phyloP scores from a whole-genome alignment of 1,284 basidiomycete species.

The Ustilago xerochloae region DNA sequence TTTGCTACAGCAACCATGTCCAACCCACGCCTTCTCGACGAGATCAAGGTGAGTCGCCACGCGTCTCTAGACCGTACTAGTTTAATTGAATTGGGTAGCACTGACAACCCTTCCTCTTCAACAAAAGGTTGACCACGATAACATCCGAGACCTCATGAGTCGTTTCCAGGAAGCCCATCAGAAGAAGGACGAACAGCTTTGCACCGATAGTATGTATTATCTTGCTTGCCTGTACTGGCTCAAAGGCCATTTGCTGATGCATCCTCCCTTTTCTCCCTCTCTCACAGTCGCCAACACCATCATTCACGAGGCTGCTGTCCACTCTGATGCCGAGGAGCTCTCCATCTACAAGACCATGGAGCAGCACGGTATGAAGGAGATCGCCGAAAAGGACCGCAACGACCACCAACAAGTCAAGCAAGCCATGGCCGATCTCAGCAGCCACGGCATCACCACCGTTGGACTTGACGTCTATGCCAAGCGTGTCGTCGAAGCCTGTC shows the following conservation, averaged over 20 bases:
- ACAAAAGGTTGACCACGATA: conserved; percentile 50
- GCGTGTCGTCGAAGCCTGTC: conserved; percentile 42
- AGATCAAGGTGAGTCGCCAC: conserved; percentile 32
- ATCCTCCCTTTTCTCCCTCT: background rate
- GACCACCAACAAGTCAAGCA: conserved; percentile 58
- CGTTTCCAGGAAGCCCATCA: conserved; percentile 28
- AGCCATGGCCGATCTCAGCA: conserved; percentile 42
- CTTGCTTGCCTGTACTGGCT: background rate
- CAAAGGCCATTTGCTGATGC: background rate
- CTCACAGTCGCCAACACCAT: conserved; percentile 35
- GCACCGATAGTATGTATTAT: conserved; percentile 29
- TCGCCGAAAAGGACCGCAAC: conserved; percentile 36
- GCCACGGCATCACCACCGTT: conserved; percentile 17
- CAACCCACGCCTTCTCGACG: conserved; percentile 11
- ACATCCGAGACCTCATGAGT: conserved; percentile 45
- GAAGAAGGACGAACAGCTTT: conserved; percentile 28
- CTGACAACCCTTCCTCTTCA: background rate
- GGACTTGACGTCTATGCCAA: conserved; percentile 35
- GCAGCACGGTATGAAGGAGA: conserved; percentile 16
- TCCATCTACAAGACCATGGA: conserved; percentile 55
- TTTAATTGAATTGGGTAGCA: too few relatives aligned
- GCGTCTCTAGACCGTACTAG: too few relatives aligned
- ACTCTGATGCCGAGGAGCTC: conserved; percentile 46
- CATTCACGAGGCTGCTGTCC: conserved; percentile 32
- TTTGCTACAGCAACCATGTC: conserved; percentile 23